Evolutionary conservation across 257 asterid species (phyloP).

Genomic region (Solanum habrochaites): DNA sequence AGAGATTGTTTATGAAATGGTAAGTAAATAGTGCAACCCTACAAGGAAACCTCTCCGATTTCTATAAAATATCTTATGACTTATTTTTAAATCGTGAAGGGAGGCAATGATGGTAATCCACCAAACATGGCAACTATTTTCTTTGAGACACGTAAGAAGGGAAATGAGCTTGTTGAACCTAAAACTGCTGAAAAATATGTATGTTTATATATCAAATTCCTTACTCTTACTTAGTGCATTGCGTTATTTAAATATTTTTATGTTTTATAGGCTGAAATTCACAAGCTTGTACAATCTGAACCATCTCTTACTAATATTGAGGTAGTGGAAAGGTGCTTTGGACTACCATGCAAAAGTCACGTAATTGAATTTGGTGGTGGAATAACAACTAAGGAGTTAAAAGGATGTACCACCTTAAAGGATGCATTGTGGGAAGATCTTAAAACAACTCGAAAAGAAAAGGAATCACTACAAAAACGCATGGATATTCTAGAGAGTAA

Average conservation of each 20-base stretch:
- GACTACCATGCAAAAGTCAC: background rate
- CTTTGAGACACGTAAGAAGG: background rate
- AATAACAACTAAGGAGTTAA: too few relatives aligned
- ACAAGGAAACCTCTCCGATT: background rate
- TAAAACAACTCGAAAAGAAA: too few relatives aligned
- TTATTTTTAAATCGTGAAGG: background rate
- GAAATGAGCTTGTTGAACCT: background rate
- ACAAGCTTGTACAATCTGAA: background rate
- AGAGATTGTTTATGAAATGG: background rate
- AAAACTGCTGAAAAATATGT: background rate
- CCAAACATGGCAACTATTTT: background rate
- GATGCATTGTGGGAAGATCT: too few relatives aligned
- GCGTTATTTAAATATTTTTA: background rate
- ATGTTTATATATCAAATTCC: background rate
- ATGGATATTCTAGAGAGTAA: too few relatives aligned
- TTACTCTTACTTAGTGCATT: background rate
- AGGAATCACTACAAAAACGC: too few relatives aligned
- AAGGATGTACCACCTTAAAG: too few relatives aligned
- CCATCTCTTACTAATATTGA: background rate
- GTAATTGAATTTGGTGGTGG: background rate
- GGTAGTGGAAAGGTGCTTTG: background rate
- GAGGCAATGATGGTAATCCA: background rate
- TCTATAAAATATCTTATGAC: background rate
- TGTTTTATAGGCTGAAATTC: background rate
- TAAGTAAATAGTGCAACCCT: background rate